Base-by-base conservation (phyloP, 352 stramenopile genomes). In the Pythium vanterpoolii region DNA sequence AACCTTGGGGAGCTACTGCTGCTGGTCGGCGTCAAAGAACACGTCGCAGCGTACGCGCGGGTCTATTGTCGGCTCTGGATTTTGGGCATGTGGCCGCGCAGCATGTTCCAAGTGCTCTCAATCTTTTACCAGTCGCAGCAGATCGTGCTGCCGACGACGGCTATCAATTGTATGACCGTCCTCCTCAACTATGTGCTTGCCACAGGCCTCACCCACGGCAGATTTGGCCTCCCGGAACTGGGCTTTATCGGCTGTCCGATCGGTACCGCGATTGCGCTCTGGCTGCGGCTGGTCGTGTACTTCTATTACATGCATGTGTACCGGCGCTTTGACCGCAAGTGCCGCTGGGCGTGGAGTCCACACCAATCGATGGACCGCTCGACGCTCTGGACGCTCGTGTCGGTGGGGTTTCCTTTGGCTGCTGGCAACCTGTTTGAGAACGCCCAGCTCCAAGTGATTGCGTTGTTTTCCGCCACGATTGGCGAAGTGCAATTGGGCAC, bases 71-170 rank as follows among this genome's bases (percentile, higher is more conserved):
- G 83, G 2, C 60, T 87, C 10, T 91, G 75, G 36, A 74, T 91
- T 27, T 61, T 94, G 8, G 77, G 78, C 57, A 69, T 95, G 31
- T 93, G 76, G 77, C 86, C 86, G n/a, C 80, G 82, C 53, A 80
- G 77, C 51, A 87, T 90, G 71, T 92, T 89, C 56, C 80, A 89
- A 50, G 73, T 85, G 56, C 65, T 95, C 21, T 74, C 74, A 21
- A 80, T 74, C 45, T 96, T 86, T 66, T 92, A 93, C 62, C 77
- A 94, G 56, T 75, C 84, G 46, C 87, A 93, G 62, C 79, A 89
- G 52, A 86, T 92, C 47, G 82, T 94, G 26, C 50, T 90, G 16
- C 86, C 83, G 28, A 87, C 80, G 7, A 74, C 84, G 1, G 49
- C 64, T 19, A 78, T 87, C 68, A 91, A 90, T 62, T 56, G 73